Conservation (phyloP, 1,284 basidiomycete species). For the Sporisorium graminicola region DNA sequence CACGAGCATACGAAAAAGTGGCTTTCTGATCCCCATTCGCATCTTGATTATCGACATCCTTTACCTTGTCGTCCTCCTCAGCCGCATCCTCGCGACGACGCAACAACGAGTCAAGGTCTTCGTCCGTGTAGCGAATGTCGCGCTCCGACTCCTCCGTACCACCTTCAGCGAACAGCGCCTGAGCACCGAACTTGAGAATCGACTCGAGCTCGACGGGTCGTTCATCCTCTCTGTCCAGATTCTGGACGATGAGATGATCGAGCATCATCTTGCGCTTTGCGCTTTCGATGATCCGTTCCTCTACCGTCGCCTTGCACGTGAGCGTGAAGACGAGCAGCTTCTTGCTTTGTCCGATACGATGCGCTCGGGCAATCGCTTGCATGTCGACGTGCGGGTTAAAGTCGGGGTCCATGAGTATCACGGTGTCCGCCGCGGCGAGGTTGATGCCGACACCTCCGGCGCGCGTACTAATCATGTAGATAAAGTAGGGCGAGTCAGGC, state of each 20-base stretch:
- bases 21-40: slow-evolving; percentile 36
- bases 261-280: slow-evolving; percentile 69
- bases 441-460: slow-evolving; percentile 72
- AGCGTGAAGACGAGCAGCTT: slow-evolving; percentile 70
- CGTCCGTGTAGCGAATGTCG: slow-evolving; percentile 65
- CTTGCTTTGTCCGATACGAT: slow-evolving; percentile 74
- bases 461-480: slow-evolving; percentile 67
- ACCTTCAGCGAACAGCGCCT: slow-evolving; percentile 68
- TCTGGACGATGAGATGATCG: slow-evolving; percentile 69
- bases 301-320: slow-evolving; percentile 70
- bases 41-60: neutral
- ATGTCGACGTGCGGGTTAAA: slow-evolving; percentile 89
- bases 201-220: slow-evolving; percentile 63
- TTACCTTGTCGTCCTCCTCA: slow-evolving; percentile 47
- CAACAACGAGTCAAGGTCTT: slow-evolving; percentile 68
- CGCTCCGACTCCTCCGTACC: slow-evolving; percentile 60
- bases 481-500: slow-evolving; percentile 77
- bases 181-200: slow-evolving; percentile 69
- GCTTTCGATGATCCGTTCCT: slow-evolving; percentile 68
- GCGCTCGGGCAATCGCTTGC: slow-evolving; percentile 88
- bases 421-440: slow-evolving; percentile 80
- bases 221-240: slow-evolving; percentile 57
- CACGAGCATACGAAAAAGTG: slow-evolving; percentile 66
- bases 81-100: slow-evolving; percentile 55
- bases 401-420: slow-evolving; percentile 92